Conservation (phyloP, 306 rosid species). For the Acacia crassicarpa region DNA sequence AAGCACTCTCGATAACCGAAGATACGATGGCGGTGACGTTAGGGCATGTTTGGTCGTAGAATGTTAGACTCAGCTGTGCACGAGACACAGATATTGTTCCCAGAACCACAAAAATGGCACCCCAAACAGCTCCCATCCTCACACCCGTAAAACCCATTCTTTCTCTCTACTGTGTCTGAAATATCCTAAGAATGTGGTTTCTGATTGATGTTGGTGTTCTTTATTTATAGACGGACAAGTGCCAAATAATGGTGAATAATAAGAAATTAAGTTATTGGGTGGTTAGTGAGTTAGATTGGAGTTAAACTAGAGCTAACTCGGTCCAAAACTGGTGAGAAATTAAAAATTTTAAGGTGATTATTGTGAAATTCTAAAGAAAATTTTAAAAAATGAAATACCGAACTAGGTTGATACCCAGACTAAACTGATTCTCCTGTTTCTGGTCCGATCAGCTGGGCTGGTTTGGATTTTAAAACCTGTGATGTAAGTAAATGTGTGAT, state of each 20-base stretch:
- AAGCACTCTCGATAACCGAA: conserved; percentile 7
- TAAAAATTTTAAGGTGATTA: no score
- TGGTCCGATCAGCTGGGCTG: rapidly evolving
- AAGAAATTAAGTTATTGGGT: background rate
- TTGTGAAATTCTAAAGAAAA: no score
- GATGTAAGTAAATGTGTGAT: no score
- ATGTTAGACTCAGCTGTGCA: conserved; percentile 25
- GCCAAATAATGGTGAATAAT: background rate
- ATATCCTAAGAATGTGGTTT: background rate
- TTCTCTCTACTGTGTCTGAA: background rate
- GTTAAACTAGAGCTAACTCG: no score
- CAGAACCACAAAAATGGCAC: background rate
- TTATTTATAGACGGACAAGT: background rate
- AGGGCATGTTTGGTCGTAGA: conserved; percentile 34
- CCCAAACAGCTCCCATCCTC: background rate
- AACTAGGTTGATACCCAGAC: no score
- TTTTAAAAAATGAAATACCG: no score
- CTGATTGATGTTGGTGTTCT: background rate
- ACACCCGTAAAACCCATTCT: background rate
- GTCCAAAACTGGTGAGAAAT: no score
- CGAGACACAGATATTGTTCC: background rate
- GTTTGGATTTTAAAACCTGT: no score
- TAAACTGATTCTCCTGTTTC: no score
- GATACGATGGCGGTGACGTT: background rate
- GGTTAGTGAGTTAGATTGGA: no score